Evolutionary conservation across 192 early-diverging fungal genomes (phyloP).

Genomic region (Funneliformis mosseae): DNA sequence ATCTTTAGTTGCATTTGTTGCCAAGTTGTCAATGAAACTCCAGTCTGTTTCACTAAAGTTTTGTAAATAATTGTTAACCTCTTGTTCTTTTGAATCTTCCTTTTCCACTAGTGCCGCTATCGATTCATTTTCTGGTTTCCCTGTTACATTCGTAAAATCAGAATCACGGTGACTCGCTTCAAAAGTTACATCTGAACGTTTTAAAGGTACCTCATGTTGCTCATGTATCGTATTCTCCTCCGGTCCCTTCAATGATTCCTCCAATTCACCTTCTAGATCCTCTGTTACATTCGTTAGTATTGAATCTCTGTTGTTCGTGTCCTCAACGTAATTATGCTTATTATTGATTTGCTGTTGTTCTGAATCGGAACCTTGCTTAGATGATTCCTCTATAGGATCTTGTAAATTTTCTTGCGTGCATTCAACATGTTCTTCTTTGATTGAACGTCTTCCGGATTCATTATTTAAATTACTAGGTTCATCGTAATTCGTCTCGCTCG

Average conservation of each 20-base stretch:
- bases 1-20: neutral
- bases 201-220: neutral
- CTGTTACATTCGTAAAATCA: neutral
- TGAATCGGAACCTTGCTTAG: neutral
- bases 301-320: neutral
- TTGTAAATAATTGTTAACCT: neutral
- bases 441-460: neutral
- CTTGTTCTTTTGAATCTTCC: neutral
- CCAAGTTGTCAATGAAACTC: neutral
- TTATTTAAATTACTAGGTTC: neutral
- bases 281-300: constrained; percentile 18
- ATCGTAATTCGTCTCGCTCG: neutral
- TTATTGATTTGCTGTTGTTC: neutral
- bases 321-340: neutral
- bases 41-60: neutral
- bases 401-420: neutral
- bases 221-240: neutral
- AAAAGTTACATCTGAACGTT: neutral
- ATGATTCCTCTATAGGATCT: neutral
- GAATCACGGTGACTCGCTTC: neutral
- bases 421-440: neutral
- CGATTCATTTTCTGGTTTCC: neutral
- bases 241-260: neutral
- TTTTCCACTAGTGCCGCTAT: neutral
- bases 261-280: constrained; percentile 13